phyloP scores from a whole-genome alignment of 768 basidiomycete species.

The Termitomyces titanicus region DNA sequence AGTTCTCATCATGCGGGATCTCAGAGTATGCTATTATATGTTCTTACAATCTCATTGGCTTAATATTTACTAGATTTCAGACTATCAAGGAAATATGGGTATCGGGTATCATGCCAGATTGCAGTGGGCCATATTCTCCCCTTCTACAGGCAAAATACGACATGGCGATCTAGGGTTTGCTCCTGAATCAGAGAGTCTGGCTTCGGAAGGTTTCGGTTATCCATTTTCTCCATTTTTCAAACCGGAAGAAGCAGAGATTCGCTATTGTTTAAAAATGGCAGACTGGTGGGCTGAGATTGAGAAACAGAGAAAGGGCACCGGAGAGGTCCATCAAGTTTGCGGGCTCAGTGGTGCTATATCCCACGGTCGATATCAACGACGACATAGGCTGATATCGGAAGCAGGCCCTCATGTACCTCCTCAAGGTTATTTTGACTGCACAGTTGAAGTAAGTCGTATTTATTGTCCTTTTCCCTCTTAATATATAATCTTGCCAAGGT shows the following conservation, averaged over 20 bases:
- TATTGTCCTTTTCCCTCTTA: neutral
- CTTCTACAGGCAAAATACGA: slow-evolving; percentile 29
- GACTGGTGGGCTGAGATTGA: slow-evolving; percentile 49
- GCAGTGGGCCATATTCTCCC: slow-evolving; percentile 54
- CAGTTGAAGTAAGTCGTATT: slow-evolving; percentile 45
- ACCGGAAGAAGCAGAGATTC: slow-evolving; percentile 34
- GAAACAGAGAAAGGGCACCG: slow-evolving; percentile 14
- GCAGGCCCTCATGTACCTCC: slow-evolving; percentile 41
- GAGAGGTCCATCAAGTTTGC: slow-evolving; percentile 18
- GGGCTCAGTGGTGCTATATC: slow-evolving; percentile 5
- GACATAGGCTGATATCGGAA: slow-evolving; percentile 50
- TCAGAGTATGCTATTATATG: slow-evolving; percentile 38
- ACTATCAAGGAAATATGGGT: slow-evolving; percentile 30
- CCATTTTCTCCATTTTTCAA: slow-evolving; percentile 42
- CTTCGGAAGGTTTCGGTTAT: slow-evolving; percentile 34
- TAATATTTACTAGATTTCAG: slow-evolving; percentile 24
- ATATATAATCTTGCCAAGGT: slow-evolving; percentile 36
- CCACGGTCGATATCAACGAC: slow-evolving; percentile 15
- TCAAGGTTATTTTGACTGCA: slow-evolving; percentile 57
- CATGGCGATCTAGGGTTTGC: slow-evolving; percentile 33
- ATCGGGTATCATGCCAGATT: slow-evolving; percentile 44
- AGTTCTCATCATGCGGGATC: slow-evolving; percentile 44
- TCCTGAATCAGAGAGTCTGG: slow-evolving; percentile 28
- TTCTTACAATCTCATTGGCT: neutral
- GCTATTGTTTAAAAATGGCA: slow-evolving; percentile 39